Conservation (phyloP, 1,284 basidiomycete genomes). For the Chondrostereum purpureum region DNA sequence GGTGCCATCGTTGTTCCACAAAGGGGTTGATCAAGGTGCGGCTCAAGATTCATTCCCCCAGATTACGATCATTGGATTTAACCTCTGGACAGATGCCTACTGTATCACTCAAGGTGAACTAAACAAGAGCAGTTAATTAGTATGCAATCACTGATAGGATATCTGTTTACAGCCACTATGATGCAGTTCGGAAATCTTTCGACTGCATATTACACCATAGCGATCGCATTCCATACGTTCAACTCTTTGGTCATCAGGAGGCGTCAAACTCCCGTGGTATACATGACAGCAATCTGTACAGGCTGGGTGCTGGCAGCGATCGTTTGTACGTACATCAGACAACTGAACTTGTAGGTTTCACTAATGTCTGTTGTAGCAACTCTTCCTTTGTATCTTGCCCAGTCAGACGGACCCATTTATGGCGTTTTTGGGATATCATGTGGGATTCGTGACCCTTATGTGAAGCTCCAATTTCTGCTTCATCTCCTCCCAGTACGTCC, state of each 20-base stretch:
- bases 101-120: constrained; percentile 59
- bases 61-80: too few relatives aligned
- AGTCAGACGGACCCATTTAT: constrained; percentile 34
- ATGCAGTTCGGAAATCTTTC: constrained; percentile 58
- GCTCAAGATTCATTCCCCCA: constrained; percentile 11
- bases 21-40: constrained; percentile 45
- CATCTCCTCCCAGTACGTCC: constrained; percentile 53
- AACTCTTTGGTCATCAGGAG: constrained; percentile 52
- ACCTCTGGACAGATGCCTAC: constrained; percentile 24
- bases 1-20: constrained; percentile 35
- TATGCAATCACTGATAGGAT: background rate
- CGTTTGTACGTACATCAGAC: constrained; percentile 35
- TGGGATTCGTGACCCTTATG: constrained; percentile 37
- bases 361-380: constrained; percentile 23
- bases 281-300: constrained; percentile 32
- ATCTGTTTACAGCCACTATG: constrained; percentile 43
- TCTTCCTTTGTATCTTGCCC: constrained; percentile 31
- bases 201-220: constrained; percentile 57
- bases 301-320: constrained; percentile 49
- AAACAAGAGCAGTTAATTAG: background rate
- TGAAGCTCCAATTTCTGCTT: constrained; percentile 39
- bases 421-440: constrained; percentile 48
- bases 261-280: constrained; percentile 44
- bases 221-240: constrained; percentile 65
- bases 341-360: constrained; percentile 4